These are phyloP conservation scores for Penicillium oxalicum DNA, from an alignment of 2,329 filamentous ascomycete genomes.

Conservation along the genomic window DNA sequence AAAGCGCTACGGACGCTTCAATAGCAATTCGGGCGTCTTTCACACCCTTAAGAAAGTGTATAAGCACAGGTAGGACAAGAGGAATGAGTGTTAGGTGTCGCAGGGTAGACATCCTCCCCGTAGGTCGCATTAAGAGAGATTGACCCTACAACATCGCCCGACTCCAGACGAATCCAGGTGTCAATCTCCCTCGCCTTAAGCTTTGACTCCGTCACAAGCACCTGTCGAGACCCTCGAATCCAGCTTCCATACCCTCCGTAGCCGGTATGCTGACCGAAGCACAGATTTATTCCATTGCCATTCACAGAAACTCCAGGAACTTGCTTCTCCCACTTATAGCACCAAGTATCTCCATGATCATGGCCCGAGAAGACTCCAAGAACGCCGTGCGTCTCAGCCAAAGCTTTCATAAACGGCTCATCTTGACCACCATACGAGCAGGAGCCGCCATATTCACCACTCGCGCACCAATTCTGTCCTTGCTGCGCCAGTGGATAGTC, in stretches of 20 bases:
- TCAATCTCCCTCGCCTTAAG: constrained; percentile 43
- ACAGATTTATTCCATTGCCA: constrained; percentile 45
- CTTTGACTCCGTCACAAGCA: constrained; percentile 44
- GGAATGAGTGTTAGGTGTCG: not conserved
- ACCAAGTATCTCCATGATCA: constrained; percentile 58
- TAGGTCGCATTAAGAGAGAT: constrained; percentile 57
- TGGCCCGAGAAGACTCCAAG: constrained; percentile 59
- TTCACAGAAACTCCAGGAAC: constrained; percentile 26
- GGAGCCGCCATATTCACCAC: constrained; percentile 6
- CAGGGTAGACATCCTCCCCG: constrained; percentile 41
- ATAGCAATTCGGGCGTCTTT: too few relatives aligned
- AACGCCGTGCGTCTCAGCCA: constrained; percentile 50
- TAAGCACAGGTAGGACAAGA: constrained; percentile 1
- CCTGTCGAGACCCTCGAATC: constrained; percentile 56
- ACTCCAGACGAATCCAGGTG: constrained; percentile 58
- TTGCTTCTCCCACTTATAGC: constrained; percentile 36
- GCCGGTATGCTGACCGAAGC: constrained; percentile 60
- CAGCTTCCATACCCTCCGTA: constrained; percentile 65
- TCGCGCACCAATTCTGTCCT: constrained; percentile 6
- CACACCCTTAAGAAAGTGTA: not conserved
- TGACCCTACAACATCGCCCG: constrained; percentile 45
- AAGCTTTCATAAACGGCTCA: constrained; percentile 56
- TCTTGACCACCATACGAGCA: constrained; percentile 45
- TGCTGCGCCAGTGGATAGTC: constrained; percentile 35
- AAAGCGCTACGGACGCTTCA: too few relatives aligned